Conservation (phyloP, 768 basidiomycete species). For the Galerina sulciceps region DNA sequence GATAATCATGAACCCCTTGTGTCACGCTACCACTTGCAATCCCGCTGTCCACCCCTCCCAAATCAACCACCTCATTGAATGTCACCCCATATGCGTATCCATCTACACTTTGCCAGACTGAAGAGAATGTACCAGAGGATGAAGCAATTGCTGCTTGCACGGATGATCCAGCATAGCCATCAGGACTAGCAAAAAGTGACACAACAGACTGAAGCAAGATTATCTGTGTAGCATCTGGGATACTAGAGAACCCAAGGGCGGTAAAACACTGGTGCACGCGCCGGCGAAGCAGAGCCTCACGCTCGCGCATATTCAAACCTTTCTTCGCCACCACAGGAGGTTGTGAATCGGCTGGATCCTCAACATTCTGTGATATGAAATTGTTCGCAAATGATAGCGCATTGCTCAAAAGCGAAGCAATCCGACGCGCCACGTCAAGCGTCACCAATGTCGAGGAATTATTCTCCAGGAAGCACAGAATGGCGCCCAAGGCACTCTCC, state of each 20-base stretch:
- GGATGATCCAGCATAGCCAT: conserved; percentile 79
- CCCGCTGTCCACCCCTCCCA: conserved; percentile 36
- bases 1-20: conserved; percentile 43
- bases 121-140: conserved; percentile 80
- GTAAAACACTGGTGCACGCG: conserved; percentile 91
- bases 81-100: conserved; percentile 94
- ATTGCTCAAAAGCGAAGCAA: conserved; percentile 86
- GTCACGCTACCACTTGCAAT: conserved; percentile 33
- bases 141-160: conserved; percentile 93
- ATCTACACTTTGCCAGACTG: conserved; percentile 86
- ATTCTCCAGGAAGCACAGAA: conserved; percentile 85
- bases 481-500: conserved; percentile 87
- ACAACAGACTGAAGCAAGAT: conserved; percentile 82
- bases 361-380: conserved; percentile 73
- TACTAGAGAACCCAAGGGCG: conserved; percentile 74
- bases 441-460: conserved; percentile 79
- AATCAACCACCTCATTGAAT: conserved; percentile 57
- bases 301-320: conserved; percentile 67
- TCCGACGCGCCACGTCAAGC: conserved; percentile 87
- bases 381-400: conserved; percentile 87
- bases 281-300: conserved; percentile 83
- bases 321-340: conserved; percentile 27
- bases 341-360: conserved; percentile 61
- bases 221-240: conserved; percentile 83
- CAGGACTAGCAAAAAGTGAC: conserved; percentile 83